Conservation (phyloP, 1,284 basidiomycete species). For the Microbotryomycetes sp. region DNA sequence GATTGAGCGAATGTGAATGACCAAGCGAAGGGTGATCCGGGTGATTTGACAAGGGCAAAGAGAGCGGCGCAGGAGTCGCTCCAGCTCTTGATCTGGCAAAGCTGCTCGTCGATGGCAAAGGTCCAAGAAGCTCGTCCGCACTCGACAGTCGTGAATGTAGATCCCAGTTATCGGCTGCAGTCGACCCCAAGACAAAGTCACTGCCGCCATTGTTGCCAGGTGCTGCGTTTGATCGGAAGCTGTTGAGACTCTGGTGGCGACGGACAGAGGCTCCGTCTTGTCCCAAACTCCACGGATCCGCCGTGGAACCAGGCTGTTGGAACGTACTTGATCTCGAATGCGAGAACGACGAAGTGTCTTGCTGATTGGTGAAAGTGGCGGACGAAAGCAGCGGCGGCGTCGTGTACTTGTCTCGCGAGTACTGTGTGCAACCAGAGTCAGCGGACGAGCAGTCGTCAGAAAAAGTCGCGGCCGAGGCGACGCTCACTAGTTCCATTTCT, state of each 20-base stretch:
- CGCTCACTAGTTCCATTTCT: constrained; percentile 4
- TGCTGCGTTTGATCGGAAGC: constrained; percentile 15
- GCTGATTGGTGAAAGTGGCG: too few species aligned
- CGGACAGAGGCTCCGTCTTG: constrained; percentile 16
- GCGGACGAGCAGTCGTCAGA: background rate
- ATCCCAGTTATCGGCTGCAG: background rate
- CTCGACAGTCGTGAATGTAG: background rate
- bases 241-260: constrained; percentile 25
- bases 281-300: background rate
- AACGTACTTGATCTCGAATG: constrained; percentile 10
- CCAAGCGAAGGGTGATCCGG: background rate
- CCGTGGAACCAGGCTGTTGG: constrained; percentile 6
- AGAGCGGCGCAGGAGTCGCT: constrained; percentile 23
- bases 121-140: background rate
- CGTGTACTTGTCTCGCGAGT: constrained; percentile 6
- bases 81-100: constrained; percentile 20
- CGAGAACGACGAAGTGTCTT: background rate
- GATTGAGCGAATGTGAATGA: background rate
- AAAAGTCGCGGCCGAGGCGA: background rate
- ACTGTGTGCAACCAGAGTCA: background rate
- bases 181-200: constrained; percentile 12
- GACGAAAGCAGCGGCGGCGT: constrained; percentile 19
- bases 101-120: constrained; percentile 6
- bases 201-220: constrained; percentile 10
- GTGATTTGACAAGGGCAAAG: constrained; percentile 10